Base-by-base conservation (phyloP, 306 rosid species). In the Calophaca sinica region DNA sequence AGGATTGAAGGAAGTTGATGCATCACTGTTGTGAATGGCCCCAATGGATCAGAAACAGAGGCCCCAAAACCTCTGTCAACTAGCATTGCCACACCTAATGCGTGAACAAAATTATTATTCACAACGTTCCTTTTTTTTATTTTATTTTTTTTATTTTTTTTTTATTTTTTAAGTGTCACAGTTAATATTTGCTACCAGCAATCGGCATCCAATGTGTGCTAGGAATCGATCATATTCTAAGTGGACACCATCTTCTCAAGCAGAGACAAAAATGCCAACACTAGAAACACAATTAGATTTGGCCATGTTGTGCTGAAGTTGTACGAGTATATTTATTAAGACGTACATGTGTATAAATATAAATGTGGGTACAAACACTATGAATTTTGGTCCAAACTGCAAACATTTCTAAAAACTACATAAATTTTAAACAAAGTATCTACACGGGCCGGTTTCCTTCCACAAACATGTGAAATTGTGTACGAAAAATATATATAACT, bases 41-140 rank as follows among this genome's bases (percentile, higher is more conserved):
- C 87, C 79, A 69, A 63, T 14, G 70, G 71, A 66, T 82, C 90
- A 86, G 87, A 85, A 75, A 79, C 3, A 53, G 63, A 80, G 80
- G 72, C 77, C 92, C 92, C 85, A 45, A 82, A 70, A 61, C 15
- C 74, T 78, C 42, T 87, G 92, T 86, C 88, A 73, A 80, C 53
- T 76, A 69, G 81, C 44, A 39, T 81, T 81, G 75, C 88, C 97
- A 86, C 87, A 86, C 80, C 96, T 81, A 76, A 74, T 82, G 86
- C 96, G 96, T 92, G 97, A 92, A 64, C 70, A 75, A 69, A 81
- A 85, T 92, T 83, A 89, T 82, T 85, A 88, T 64, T 67, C 71
- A 58, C 44, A 65, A 82, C 8, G 69, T 73, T 70, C 59, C 63
- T 5, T 59, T 50, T 49, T 49, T 49, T 5, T 7, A 42, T 60